Base-by-base conservation (phyloP, 2,329 filamentous ascomycete genomes). In the Cladosporium sp. region DNA sequence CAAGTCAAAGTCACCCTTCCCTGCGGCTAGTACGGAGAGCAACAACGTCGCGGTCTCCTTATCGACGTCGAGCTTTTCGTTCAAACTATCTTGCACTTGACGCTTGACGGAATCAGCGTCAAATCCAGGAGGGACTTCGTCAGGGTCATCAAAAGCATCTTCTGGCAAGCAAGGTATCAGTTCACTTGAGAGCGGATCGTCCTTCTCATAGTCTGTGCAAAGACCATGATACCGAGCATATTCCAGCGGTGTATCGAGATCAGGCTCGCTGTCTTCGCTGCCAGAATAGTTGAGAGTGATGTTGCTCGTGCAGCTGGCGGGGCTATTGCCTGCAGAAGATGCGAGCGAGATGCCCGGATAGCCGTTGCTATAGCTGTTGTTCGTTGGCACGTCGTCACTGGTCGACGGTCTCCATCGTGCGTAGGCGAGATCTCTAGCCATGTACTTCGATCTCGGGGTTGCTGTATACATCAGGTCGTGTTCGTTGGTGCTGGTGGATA, bases 51-150 rank as follows among this genome's bases (percentile, higher is more conserved):
- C 58, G 1, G 64, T 53, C 6, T 60, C 58, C 33, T 49, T 60
- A 43, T 64, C 64, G 3, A 68, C 58, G n/a, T 63, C 49, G 62
- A 61, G 66, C 2, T 41, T 22, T 40, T 58, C 56, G 10, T 48
- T 38, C 9, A 53, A 31, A 5, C 32, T 35, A 8, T 35, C 51
- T 5, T 31, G 16, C 16, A 53, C 51, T 18, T 37, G 28, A 14
- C 10, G 11, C 8, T 35, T 3, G 8, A 38, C 13, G n/a, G 4
- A 9, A 5, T 18, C 9, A 35, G 28, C 3, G 40, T 33, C 8
- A 10, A 38, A 16, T 28, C 40, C 7, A 5, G 31, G 3, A 3
- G n/a, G 3, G 28, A 5, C 16, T 4, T 43, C 48, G 9, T 22
- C 28, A 13, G 14, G 8, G 18, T 31, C 33, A 2, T 11, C 13